phyloP scores from a whole-genome alignment of 108 stramenopile species.

The Epithemia pelagica region DNA sequence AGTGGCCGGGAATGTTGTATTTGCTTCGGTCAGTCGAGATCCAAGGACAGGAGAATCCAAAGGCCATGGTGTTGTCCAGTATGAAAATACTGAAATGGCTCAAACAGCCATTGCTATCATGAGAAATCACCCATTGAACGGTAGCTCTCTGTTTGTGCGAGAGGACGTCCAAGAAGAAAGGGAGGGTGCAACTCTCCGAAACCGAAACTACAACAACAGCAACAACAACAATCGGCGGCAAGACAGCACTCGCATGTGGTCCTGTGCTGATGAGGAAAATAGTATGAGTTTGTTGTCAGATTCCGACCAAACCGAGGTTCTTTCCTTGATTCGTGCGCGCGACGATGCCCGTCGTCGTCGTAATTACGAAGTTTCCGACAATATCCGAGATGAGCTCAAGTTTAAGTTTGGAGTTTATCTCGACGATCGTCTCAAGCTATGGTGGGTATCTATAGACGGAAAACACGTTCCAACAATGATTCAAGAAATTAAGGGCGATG shows the following conservation, averaged over 20 bases:
- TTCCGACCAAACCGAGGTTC: slow-evolving; percentile 27
- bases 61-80: slow-evolving; percentile 78
- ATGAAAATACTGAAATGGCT: slow-evolving; percentile 64
- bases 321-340: slow-evolving; percentile 46
- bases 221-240: background rate
- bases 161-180: slow-evolving; percentile 65
- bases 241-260: slow-evolving; percentile 38
- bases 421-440: slow-evolving; percentile 73
- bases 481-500: slow-evolving; percentile 69
- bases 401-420: slow-evolving; percentile 50
- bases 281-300: slow-evolving; percentile 34
- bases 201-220: background rate
- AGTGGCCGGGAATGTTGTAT: slow-evolving; percentile 65
- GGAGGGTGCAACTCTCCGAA: slow-evolving; percentile 11
- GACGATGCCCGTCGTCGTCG: slow-evolving; percentile 50
- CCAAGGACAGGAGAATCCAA: slow-evolving; percentile 52
- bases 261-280: slow-evolving; percentile 66
- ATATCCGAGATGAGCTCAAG: slow-evolving; percentile 64
- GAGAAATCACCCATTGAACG: slow-evolving; percentile 72
- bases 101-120: slow-evolving; percentile 61
- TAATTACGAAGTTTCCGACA: slow-evolving; percentile 62
- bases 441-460: slow-evolving; percentile 70
- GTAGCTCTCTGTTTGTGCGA: slow-evolving; percentile 56
- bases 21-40: slow-evolving; percentile 73
- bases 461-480: slow-evolving; percentile 50